These are phyloP conservation scores for Purshia tridentata DNA, from an alignment of 306 rosid genomes.

Conservation along the genomic window DNA sequence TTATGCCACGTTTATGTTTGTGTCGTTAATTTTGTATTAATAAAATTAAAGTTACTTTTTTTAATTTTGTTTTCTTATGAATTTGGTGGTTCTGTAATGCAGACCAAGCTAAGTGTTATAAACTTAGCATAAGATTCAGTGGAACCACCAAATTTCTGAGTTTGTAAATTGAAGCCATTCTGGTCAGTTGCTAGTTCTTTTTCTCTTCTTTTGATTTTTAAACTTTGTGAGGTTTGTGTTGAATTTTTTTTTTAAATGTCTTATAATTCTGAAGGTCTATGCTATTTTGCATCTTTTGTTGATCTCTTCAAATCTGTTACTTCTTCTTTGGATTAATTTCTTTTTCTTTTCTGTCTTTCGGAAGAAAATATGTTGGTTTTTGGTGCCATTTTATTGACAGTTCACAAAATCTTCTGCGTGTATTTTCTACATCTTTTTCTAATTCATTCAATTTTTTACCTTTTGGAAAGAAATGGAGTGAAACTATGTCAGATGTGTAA, in stretches of 20 bases:
- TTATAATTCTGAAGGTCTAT: background rate
- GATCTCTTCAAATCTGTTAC: background rate
- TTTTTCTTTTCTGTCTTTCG: background rate
- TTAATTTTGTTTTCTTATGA: background rate
- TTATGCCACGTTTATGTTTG: constrained; percentile 7
- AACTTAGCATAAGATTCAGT: constrained; percentile 16
- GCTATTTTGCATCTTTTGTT: background rate
- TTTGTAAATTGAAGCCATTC: constrained; percentile 22
- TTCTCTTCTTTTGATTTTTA: constrained; percentile 1
- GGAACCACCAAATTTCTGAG: constrained; percentile 20
- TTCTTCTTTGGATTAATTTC: background rate
- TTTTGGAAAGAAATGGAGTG: background rate
- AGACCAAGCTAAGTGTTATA: constrained; percentile 15
- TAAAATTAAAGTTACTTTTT: background rate
- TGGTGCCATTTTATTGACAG: background rate
- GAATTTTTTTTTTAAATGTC: background rate
- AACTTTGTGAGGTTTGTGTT: constrained; percentile 14
- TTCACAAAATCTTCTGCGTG: background rate
- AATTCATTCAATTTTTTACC: background rate
- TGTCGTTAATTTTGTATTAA: background rate
- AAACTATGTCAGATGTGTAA: background rate
- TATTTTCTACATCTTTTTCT: background rate
- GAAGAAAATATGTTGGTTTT: background rate
- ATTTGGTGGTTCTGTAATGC: constrained; percentile 32
- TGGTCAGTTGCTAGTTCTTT: constrained; percentile 39